Evolutionary conservation across 345 rosid genomes (phyloP), one percentile per base, ranked within the genome.

Genomic region (Heritiera littoralis): DNA sequence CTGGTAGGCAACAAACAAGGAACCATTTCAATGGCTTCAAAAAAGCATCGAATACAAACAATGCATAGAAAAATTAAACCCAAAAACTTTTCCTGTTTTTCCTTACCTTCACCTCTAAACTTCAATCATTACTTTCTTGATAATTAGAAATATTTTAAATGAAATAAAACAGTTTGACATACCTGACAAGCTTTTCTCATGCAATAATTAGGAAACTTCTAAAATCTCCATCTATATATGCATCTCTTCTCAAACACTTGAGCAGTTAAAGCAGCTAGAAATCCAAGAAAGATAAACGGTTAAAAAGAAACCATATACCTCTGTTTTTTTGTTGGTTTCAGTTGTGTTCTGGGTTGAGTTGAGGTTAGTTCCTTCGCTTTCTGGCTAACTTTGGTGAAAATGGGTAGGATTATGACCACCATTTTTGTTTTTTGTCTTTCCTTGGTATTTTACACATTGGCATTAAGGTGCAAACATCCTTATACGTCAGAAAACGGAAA

Each of bases 311-410:
- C 30, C 15, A 32, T 52, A 40, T 0, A 6, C n/a, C 56, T 58
- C 64, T 40, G n/a, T 52, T 2, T 64, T 32, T 65, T 77, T 52
- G 13, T 6, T 6, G 35, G 18, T 74, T 60, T 60, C 40, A 60
- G 66, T 59, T 75, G 56, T 13, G 68, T 43, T 75, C 2, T 41
- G 68, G 20, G 17, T 75, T 28, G 60, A 76, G 56, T 45, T 61
- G 71, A 18, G 48, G 71, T 60, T 32, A 61, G 23, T 76, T 63
- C 35, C 79, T 76, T 76, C 63, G 79, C 79, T 76, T 76, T 61
- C 9, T 64, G 71, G 71, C 70, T 48, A 76, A 48, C 79, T 76
- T 46, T 48, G 45, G 59, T 43, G 55, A 75, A 45, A 75, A 60
- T 58, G 55, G 55, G 70, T 30, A 5, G 40, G 1, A 32, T 23